These are phyloP conservation scores for Blastobotrys petasosporus DNA, from an alignment of 1,139 yeast species.

Conservation along the genomic window DNA sequence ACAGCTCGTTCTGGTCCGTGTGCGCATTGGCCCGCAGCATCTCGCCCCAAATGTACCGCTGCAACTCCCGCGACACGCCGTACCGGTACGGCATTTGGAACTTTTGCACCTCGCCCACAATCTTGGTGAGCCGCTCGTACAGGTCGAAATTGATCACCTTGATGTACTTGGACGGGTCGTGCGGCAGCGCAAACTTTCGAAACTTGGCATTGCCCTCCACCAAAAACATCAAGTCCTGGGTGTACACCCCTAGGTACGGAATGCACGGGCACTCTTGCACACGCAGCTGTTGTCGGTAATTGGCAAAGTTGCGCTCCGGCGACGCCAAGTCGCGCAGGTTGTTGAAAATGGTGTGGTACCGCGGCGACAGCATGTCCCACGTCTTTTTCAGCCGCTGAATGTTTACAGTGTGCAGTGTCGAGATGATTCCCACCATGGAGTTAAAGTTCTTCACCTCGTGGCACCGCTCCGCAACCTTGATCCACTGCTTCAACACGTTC, in stretches of 20 bases:
- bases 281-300: constrained; percentile 64
- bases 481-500: constrained; percentile 69
- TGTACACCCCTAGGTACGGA: constrained; percentile 77
- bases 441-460: constrained; percentile 76
- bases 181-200: constrained; percentile 37
- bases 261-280: constrained; percentile 62
- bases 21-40: constrained; percentile 31
- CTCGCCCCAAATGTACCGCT: constrained; percentile 33
- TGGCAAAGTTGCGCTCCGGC: constrained; percentile 76
- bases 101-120: constrained; percentile 71
- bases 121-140: constrained; percentile 64
- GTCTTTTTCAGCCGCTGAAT: constrained; percentile 60
- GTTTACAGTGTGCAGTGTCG: constrained; percentile 76
- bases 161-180: constrained; percentile 16
- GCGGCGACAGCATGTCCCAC: constrained; percentile 62
- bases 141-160: constrained; percentile 77
- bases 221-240: constrained; percentile 83
- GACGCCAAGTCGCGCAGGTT: constrained; percentile 66
- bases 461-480: constrained; percentile 78
- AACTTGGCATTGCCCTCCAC: constrained; percentile 75
- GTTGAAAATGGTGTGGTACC: constrained; percentile 59
- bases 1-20: constrained; percentile 31
- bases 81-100: constrained; percentile 57
- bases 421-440: constrained; percentile 81
- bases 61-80: constrained; percentile 26